Evolutionary conservation across 2,329 filamentous ascomycete species (phyloP).

Genomic region (Clathrospora elynae): DNA sequence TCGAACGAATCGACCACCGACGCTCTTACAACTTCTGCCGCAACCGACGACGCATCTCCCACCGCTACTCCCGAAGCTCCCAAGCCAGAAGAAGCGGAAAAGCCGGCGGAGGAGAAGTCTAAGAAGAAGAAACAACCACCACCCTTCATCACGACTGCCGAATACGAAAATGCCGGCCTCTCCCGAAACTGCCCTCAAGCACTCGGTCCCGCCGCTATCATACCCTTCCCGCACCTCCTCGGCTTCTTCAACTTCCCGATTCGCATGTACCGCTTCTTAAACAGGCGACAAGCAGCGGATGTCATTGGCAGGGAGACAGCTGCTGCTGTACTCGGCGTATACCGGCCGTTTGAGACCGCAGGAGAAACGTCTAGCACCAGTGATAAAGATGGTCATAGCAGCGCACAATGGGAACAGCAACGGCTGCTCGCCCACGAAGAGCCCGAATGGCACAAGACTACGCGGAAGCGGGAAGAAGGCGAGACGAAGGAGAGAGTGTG

Average conservation of each 20-base stretch:
- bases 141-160: slow-evolving; percentile 72
- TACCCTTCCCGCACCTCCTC: slow-evolving; percentile 86
- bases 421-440: slow-evolving; percentile 72
- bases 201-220: slow-evolving; percentile 72
- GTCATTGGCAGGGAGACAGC: slow-evolving; percentile 86
- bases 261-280: slow-evolving; percentile 86
- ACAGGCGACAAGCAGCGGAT: slow-evolving; percentile 82
- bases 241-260: slow-evolving; percentile 90
- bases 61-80: slow-evolving; percentile 34
- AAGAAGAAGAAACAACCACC: slow-evolving; percentile 64
- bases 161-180: slow-evolving; percentile 71
- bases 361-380: slow-evolving; percentile 36
- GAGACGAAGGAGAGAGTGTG: slow-evolving; percentile 67
- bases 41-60: slow-evolving; percentile 46
- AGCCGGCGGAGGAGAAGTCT: slow-evolving; percentile 51
- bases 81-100: slow-evolving; percentile 34
- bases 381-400: slow-evolving; percentile 40
- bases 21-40: slow-evolving; percentile 13
- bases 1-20: slow-evolving; percentile 19
- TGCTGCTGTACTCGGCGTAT: slow-evolving; percentile 72
- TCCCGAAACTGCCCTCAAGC: slow-evolving; percentile 69
- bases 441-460: slow-evolving; percentile 81
- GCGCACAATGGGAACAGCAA: slow-evolving; percentile 64
- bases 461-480: slow-evolving; percentile 61
- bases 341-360: slow-evolving; percentile 52